Base-by-base conservation (phyloP, 129 eudicot species). In the Ambrosia artemisiifolia region DNA sequence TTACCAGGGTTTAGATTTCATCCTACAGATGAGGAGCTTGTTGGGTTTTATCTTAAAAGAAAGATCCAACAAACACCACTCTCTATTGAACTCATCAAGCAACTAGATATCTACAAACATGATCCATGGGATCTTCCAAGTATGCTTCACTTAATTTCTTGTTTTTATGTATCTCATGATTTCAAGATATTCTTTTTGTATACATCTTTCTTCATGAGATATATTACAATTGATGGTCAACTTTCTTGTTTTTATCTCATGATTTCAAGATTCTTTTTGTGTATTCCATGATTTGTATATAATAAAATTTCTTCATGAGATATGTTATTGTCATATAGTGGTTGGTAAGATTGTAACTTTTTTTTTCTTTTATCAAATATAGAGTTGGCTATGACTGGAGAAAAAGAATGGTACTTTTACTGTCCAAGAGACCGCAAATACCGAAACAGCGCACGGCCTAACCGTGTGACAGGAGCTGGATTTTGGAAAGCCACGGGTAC, bases 41-140 rank as follows among this genome's bases (percentile, higher is more conserved):
- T 92, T 68, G 97, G 97, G 87, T 92, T 92, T 83, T 92, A 92
- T 77, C 84, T 92, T 0, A 92, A 83, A 69, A 89, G 90, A 65
- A 93, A 93, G 87, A 79, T 93, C 75, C 92, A 89, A 72, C 96
- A 87, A 17, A 77, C 80, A 42, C 98, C 96, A 80, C 90, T 93
- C 47, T 85, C 98, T 70, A 86, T 93, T 77, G 95, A 93, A 74
- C 91, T 93, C 75, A 93, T 93, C 86, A 93, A 81, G 82, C 98
- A 93, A 46, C 83, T 89, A 24, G 96, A 89, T 51, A 89, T 89
- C 78, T 89, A 88, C 72, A 88, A 88, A 71, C 88, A 84, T 73
- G 97, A 92, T 85, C 97, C 97, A 69, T 92, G 97, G 98, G 98
- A 92, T 87, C 98, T 92, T 75, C 98, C 98, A 83, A 92, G 98